Evolutionary conservation across 2,329 filamentous ascomycete species (phyloP), one percentile per base, ranked within the genome.

Genomic region (Diaporthe sp.): DNA sequence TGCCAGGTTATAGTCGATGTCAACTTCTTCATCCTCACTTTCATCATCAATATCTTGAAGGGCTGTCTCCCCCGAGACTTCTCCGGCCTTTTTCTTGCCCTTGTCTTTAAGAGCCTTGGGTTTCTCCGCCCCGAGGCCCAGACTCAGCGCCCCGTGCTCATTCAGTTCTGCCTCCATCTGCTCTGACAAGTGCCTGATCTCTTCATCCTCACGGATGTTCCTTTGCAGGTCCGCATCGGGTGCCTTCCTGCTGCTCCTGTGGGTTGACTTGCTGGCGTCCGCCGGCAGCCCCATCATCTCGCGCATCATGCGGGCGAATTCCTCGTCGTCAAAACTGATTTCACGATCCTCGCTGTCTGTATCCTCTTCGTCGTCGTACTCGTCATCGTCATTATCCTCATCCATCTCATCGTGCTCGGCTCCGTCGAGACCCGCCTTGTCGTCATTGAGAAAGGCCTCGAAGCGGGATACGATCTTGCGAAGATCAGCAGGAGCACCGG

Each of bases 401-500:
- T 94, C 94, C 88, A 94, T 94, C 13, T 94, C 93, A 76, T 90
- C 87, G 17, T 94, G 84, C 76, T 95, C 92, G 0, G 93, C 94
- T 0, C 95, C 96, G 62, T 98, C 95, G 8, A 92, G 83, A 1
- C 94, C 96, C 0, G 95, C 95, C 61, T 89, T 90, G 15, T 97
- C 94, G 79, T 98, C 95, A 74, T 97, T 94, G 61, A 99, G 84
- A 79, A 99, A 98, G 17, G 94, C 88, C 81, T 98, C 95, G 80
- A 99, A 98, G n/a, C 95, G 91, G 62, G 94, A 93, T 0, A 99
- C 97, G 82, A 98, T 98, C 81, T 96, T 96, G 72, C 94, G 92
- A 31, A 99, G 87, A 81, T 98, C 94, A 6, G 92, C 91, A 80
- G 96, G 92, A 0, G 92, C 90, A 34, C 87, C 87, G 6, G 89